Conservation (phyloP, 1,284 basidiomycete genomes). For the Mycena sp. region DNA sequence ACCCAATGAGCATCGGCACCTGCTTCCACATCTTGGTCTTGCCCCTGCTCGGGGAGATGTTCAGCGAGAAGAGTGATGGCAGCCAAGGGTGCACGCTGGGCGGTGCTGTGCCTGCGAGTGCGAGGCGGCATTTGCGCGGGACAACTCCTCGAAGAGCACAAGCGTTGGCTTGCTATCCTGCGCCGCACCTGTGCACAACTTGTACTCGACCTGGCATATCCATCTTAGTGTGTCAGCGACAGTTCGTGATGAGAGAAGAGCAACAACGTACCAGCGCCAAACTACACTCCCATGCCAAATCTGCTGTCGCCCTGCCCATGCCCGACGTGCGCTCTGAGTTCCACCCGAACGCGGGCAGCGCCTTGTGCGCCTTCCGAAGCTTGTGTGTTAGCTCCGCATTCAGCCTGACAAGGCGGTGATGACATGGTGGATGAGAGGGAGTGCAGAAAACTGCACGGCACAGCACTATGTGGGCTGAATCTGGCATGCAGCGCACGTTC, state of each 20-base stretch:
- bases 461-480: too few species aligned
- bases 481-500: too few species aligned
- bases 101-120: slow-evolving; percentile 55
- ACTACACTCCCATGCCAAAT: slow-evolving; percentile 84
- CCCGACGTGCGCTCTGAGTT: slow-evolving; percentile 82
- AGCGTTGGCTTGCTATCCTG: slow-evolving; percentile 54
- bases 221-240: background rate
- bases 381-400: slow-evolving; percentile 78
- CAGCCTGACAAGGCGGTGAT: slow-evolving; percentile 49
- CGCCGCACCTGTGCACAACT: slow-evolving; percentile 57
- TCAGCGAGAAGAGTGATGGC: slow-evolving; percentile 47
- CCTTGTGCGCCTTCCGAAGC: slow-evolving; percentile 84
- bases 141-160: slow-evolving; percentile 91
- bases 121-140: slow-evolving; percentile 84
- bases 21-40: slow-evolving; percentile 74
- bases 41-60: slow-evolving; percentile 15
- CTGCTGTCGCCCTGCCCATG: slow-evolving; percentile 60
- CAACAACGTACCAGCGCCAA: slow-evolving; percentile 81
- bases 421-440: slow-evolving; percentile 68
- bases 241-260: background rate
- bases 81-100: slow-evolving; percentile 45
- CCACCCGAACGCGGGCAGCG: slow-evolving; percentile 84
- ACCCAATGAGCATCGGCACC: slow-evolving; percentile 82
- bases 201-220: slow-evolving; percentile 86
- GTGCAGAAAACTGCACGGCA: too few species aligned